A percentile compares a stretch with the other conserved stretches of the same genome.
These are phyloP conservation scores for Arthrobotrys megalospora DNA, from an alignment of 2,329 filamentous ascomycete genomes.

Conservation along the genomic window DNA sequence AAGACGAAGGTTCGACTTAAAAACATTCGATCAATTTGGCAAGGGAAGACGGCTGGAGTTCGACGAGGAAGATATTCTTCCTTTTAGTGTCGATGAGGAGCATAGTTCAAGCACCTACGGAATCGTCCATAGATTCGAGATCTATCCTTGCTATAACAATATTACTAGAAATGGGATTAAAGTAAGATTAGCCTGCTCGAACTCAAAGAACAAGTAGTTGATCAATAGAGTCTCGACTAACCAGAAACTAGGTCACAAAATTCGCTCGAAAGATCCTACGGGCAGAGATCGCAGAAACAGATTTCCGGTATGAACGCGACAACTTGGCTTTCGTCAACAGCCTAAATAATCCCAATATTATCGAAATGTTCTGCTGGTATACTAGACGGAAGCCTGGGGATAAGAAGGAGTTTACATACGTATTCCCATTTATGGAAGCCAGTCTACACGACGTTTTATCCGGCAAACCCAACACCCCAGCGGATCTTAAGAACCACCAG, in stretches of 20 bases:
- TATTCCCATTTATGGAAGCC: constrained; percentile 49
- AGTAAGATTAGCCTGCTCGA: constrained; percentile 2
- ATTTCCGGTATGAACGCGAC: constrained; percentile 46
- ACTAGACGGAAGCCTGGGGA: constrained; percentile 33
- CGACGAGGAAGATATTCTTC: constrained; percentile 47
- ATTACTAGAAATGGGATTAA: constrained; percentile 38
- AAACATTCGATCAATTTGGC: constrained; percentile 43
- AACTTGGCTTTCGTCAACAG: constrained; percentile 50
- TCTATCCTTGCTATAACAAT: constrained; percentile 50
- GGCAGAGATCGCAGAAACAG: constrained; percentile 45
- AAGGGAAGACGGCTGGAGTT: constrained; percentile 43
- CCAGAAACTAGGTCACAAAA: constrained; percentile 33
- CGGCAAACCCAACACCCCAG: constrained; percentile 31
- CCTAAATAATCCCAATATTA: constrained; percentile 41
- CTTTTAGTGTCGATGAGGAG: constrained; percentile 35
- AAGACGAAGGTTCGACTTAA: constrained; percentile 40
- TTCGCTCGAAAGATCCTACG: constrained; percentile 44
- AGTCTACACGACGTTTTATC: constrained; percentile 39
- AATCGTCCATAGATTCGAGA: constrained; percentile 39
- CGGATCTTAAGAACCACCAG: constrained; percentile 31
- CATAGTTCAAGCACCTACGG: constrained; percentile 47
- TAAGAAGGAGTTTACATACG: constrained; percentile 51
- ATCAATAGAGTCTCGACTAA: neutral
- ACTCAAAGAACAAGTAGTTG: neutral
- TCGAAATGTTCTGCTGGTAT: constrained; percentile 54